phyloP scores from a whole-genome alignment of 2,329 filamentous ascomycete species.

The Colletotrichum karsti region DNA sequence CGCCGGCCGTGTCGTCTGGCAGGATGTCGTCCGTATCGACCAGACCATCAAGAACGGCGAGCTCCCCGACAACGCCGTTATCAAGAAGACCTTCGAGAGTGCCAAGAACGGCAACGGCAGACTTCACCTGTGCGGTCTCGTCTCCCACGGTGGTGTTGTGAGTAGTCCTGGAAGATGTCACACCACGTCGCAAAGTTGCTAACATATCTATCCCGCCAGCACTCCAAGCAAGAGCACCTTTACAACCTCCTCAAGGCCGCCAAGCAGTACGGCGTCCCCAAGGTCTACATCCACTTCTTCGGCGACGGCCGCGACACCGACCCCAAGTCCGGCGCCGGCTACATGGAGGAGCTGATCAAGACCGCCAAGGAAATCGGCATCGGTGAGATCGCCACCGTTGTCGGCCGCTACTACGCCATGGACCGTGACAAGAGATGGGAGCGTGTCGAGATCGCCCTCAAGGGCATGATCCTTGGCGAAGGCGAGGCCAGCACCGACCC shows the following conservation, averaged over 20 bases:
- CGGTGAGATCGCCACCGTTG: slow-evolving; percentile 90
- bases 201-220: slow-evolving; percentile 50
- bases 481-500: slow-evolving; percentile 88
- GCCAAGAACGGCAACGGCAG: slow-evolving; percentile 91
- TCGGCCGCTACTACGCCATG: slow-evolving; percentile 98
- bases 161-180: slow-evolving; percentile 36
- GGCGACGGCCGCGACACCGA: slow-evolving; percentile 98
- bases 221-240: slow-evolving; percentile 94
- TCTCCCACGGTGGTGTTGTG: slow-evolving; percentile 94
- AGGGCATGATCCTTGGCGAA: slow-evolving; percentile 85
- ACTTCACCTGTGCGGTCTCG: slow-evolving; percentile 89
- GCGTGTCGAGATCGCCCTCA: slow-evolving; percentile 87
- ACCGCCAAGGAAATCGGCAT: slow-evolving; percentile 84
- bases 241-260: slow-evolving; percentile 88
- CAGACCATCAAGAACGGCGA: slow-evolving; percentile 88
- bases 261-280: slow-evolving; percentile 85
- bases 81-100: slow-evolving; percentile 78
- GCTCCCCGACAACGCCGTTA: slow-evolving; percentile 77
- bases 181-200: neutral
- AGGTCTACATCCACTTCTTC: slow-evolving; percentile 99
- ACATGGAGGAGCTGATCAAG: slow-evolving; percentile 86
- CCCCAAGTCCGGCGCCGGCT: slow-evolving; percentile 89
- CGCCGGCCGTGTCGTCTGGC: slow-evolving; percentile 97
- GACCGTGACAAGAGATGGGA: slow-evolving; percentile 99
- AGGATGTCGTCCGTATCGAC: slow-evolving; percentile 97